Evolutionary conservation across 768 basidiomycete genomes (phyloP), one percentile per base, ranked within the genome.

Genomic region (Mycena metata): DNA sequence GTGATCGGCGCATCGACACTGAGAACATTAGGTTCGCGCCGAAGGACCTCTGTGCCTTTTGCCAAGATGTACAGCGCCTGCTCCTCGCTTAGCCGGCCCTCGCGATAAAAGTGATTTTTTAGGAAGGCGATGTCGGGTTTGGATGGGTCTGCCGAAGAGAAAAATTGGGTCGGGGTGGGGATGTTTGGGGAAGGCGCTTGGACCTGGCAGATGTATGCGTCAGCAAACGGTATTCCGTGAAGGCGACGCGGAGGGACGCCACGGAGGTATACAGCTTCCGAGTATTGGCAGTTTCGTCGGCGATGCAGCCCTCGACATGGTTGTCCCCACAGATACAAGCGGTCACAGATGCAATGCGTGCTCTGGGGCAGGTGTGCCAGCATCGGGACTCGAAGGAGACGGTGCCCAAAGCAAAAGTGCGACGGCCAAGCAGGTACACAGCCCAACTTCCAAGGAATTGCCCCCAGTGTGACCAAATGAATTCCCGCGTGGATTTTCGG

Each of bases 71-170:
- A 98, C 69, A 98, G 77, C 5, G 98, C 98, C 79, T 99, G 96
- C 50, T 96, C 95, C 79, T 99, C 97, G 19, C 91, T 96, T 72
- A 99, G 73, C 57, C 96, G 85, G 0, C 97, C 97, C 79, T 98
- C 97, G 41, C 98, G 89, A 80, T 99, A 99, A 78, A 99, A 98
- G 82, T 99, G 98, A 75, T 98, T 99, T 85, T 99, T 99, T 69
- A 99, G 86, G 80, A 96, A 99, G 33, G 94, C 96, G 72, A 99
- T 85, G 79, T 98, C 95, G 12, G 97, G 97, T 79, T 97, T 98
- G 33, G 90, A 87, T 49, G 88, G 90, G 83, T 98, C 97, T 86
- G 33, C 83, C 82, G 59, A 81, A 65, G 93, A 91, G 82, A 91
- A 98, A 88, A 99, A 99, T 79, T 99, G 95, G 73, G 93, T 94